phyloP scores from a whole-genome alignment of 208 protist genomes.

The Vickermania spadyakhi region DNA sequence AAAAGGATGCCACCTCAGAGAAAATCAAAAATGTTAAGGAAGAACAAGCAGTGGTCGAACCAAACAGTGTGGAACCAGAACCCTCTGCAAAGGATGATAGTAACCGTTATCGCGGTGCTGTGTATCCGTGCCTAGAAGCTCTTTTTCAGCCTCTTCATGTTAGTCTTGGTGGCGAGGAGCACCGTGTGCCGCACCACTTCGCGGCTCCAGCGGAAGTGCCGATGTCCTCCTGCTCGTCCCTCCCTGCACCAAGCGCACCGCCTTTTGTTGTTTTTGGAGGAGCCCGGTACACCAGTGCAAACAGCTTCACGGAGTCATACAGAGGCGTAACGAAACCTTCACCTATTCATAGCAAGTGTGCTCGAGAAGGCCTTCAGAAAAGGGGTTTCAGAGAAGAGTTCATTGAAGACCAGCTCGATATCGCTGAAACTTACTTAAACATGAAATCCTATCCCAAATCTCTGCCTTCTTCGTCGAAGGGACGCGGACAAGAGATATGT shows the following conservation, averaged over 20 bases:
- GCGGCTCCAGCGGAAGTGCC: not conserved
- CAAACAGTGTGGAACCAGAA: too few species aligned
- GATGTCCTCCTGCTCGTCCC: not conserved
- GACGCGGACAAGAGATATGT: not conserved
- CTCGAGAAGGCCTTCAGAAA: not conserved
- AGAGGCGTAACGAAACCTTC: too few species aligned
- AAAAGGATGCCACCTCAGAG: too few species aligned
- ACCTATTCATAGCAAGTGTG: too few species aligned
- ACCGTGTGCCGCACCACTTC: not conserved
- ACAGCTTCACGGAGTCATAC: not conserved
- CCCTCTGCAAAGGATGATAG: not conserved
- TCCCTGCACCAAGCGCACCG: not conserved
- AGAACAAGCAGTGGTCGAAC: too few species aligned
- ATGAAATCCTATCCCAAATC: conserved; percentile 11
- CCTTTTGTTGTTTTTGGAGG: not conserved
- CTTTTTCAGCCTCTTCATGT: not conserved
- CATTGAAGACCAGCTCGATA: conserved; percentile 59
- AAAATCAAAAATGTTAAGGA: too few species aligned
- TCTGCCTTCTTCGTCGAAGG: not conserved
- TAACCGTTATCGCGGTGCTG: not conserved
- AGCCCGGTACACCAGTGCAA: not conserved
- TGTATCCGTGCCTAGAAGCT: not conserved
- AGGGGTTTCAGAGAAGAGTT: conserved; percentile 14
- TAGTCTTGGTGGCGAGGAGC: not conserved
- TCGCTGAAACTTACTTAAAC: conserved; percentile 56